These are phyloP conservation scores for Candida frijolesensis DNA, from an alignment of 1,139 yeast genomes.

Conservation along the genomic window DNA sequence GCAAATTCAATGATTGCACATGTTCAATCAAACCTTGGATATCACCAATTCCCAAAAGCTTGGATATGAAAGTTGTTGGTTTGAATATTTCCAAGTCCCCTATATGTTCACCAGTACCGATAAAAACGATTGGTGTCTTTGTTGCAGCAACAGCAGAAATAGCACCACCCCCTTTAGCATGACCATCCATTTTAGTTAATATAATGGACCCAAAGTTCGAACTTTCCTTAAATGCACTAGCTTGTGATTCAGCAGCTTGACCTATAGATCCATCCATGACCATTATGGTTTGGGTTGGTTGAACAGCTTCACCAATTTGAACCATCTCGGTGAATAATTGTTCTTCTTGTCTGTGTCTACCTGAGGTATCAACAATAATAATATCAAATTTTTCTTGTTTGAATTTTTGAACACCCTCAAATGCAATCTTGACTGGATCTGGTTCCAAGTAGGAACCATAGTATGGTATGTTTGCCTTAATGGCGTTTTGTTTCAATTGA, in stretches of 20 bases:
- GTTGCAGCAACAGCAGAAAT: slow-evolving; percentile 98
- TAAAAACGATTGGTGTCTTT: slow-evolving; percentile 91
- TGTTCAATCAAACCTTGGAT: slow-evolving; percentile 93
- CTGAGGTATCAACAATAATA: slow-evolving; percentile 96
- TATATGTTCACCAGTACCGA: slow-evolving; percentile 98
- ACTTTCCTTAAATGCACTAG: slow-evolving; percentile 90
- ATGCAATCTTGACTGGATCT: slow-evolving; percentile 91
- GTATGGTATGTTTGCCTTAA: slow-evolving; percentile 90
- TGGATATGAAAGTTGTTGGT: slow-evolving; percentile 86
- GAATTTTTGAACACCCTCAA: slow-evolving; percentile 90
- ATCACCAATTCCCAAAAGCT: slow-evolving; percentile 92
- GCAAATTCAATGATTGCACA: slow-evolving; percentile 84
- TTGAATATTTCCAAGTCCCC: slow-evolving; percentile 91
- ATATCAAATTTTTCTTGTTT: slow-evolving; percentile 90
- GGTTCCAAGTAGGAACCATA: slow-evolving; percentile 95
- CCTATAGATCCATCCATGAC: slow-evolving; percentile 97
- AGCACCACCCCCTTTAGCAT: slow-evolving; percentile 99
- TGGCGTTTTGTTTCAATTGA: slow-evolving; percentile 96
- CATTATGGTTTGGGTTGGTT: slow-evolving; percentile 95
- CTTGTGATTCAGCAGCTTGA: slow-evolving; percentile 96
- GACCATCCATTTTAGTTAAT: slow-evolving; percentile 97
- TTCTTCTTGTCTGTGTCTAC: slow-evolving; percentile 95
- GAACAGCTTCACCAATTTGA: slow-evolving; percentile 82
- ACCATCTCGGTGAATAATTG: slow-evolving; percentile 93
- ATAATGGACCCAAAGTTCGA: slow-evolving; percentile 94